Evolutionary conservation across 495 filamentous ascomycete species (phyloP), one percentile per base, ranked within the genome.

Genomic region (Recurvomyces mirabilis): DNA sequence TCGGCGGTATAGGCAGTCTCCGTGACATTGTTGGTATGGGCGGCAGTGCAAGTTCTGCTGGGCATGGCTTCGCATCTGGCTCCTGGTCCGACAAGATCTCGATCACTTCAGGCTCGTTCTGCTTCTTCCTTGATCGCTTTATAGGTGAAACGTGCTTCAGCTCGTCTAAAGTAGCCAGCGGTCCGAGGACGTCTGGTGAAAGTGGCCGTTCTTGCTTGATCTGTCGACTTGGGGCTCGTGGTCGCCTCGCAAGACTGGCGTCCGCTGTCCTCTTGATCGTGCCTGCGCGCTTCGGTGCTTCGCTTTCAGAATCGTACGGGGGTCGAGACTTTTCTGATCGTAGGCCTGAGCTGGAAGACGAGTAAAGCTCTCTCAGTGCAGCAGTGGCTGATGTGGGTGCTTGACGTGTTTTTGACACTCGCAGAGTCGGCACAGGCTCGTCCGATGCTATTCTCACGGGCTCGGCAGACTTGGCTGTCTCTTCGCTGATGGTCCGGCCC

Each of bases 1-100:
- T 51, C 38, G 31, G 41, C n/a, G 52, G 52, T 4, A 51, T 43
- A 1, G 47, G 47, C 7, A 51, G 32, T 21, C 28, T 29, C 15
- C 29, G 39, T 2, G 40, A 3, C 43, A 47, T 41, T 14, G 19
- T 15, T 38, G 38, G 46, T 35, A 48, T 25, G 18, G 42, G 47
- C 2, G 47, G 38, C 1, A 52, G 36, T 6, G 42, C 29, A 2
- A 52, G 34, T 23, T 14, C 29, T 11, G 46, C 14, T 18, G 15
- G 22, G 13, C 29, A 20, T 22, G 41, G 40, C 14, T 41, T 39
- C 21, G 2, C 22, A 18, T 51, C 47, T 9, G 42, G 28, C 35
- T 55, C 48, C 9, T 37, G 37, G 28, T 55, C 52, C 4, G 52
- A 55, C 17, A 51, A 24, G 19, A 55, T 52, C 48, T 55, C 52